Base-by-base conservation (phyloP, 805 yeast species). In the Pichia kluyveri region DNA sequence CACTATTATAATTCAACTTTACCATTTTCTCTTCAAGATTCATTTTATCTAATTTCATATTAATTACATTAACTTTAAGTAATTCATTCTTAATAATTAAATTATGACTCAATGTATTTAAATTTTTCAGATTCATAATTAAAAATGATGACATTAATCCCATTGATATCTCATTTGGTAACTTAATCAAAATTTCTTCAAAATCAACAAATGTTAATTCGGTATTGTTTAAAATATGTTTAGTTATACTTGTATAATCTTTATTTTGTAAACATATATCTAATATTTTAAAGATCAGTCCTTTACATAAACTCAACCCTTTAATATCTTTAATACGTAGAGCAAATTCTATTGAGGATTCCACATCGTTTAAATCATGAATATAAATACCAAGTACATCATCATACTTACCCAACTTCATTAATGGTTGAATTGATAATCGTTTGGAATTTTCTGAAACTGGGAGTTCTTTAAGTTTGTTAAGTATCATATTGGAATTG, bases 301-400 rank as follows among this genome's bases (percentile, higher is more conserved):
- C 53, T 31, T 41, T 43, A 43, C 52, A 41, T 14, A 50, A 23
- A 37, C 53, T 50, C 28, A 48, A 50, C 40, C 43, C 43, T 31
- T 53, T 53, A 11, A 56, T 49, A 3, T 49, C 49, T 51, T 72
- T 76, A 0, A 85, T 65, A 5, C 67, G 67, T 1, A 73, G 62
- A 52, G 93, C 82, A 56, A 85, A 85, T 3, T 65, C 59, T 51
- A 83, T 72, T 0, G 95, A 85, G n/a, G 69, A 66, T 19, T 63
- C 63, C 43, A 77, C 71, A 57, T 83, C 83, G 4, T 75, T 64
- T 41, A 86, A 62, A 19, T 79, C 79, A 43, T 75, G 70, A 42
- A 77, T 79, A 27, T 80, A 69, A 2, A 87, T 75, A 47, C 77
- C 76, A 17, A 91, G 65, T 0, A 87, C 82, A 44, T 78, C 73